Evolutionary conservation across 176 grass and related monocot species (phyloP), one percentile per base, ranked within the genome.

Genomic region (Pontederia paniculata): DNA sequence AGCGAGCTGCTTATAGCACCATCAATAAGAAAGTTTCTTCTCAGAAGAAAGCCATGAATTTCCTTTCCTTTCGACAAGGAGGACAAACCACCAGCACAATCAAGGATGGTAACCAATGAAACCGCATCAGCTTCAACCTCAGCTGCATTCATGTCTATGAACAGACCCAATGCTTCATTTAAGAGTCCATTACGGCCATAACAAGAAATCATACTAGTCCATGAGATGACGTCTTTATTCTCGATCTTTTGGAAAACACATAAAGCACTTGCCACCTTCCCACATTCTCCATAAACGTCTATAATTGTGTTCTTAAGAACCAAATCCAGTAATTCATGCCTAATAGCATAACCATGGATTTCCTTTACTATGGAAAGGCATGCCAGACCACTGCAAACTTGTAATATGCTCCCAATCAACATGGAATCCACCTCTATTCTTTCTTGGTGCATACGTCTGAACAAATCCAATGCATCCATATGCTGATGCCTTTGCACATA

Each of bases 201-300:
- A 57, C 86, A 81, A 58, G 88, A 83, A 48, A 87, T 70, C 79
- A 89, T 96, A 71, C 80, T 87, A 59, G 85, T 96, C 91, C 85
- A 96, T 21, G 86, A 74, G 49, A 96, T 73, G 13, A 96, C 70
- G 55, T 96, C 86, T 46, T 70, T 96, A 18, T 78, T 75, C 60
- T 84, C 50, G 58, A 89, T 62, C 28, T 42, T 73, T 54, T 73
- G 45, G 70, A 89, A 96, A 45, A 96, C 66, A 66, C 19, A 68
- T 51, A 57, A 53, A 42, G 85, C 75, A 31, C 66, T 19, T 19
- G 18, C 28, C 42, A 83, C 57, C 21, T 83, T 60, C 59, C 82
- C 83, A 15, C 70, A 81, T 23, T 87, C 60, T 3, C 85, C 91
- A 17, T 89, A 96, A 48, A 79, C 55, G 56, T 87, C 77, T 67